Evolutionary conservation across 768 basidiomycete genomes (phyloP), one percentile per base, ranked within the genome.

Genomic region (Kondoa subrosea): DNA sequence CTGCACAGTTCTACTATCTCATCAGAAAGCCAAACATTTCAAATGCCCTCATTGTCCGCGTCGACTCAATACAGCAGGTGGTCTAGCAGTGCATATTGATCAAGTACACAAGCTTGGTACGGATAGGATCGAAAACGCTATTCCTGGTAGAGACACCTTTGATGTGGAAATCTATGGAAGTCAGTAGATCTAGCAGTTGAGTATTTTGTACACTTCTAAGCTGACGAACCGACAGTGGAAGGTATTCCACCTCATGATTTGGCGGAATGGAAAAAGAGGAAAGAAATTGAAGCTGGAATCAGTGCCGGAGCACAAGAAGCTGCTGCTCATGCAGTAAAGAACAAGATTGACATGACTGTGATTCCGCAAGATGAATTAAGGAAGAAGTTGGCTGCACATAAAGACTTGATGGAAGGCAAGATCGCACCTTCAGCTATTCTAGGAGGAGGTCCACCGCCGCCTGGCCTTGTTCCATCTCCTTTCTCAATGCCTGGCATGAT

Each of bases 21-120:
- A 99, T 78, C 93, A 99, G 76, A 97, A 97, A 79, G 93, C 95
- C 15, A 99, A 99, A 78, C 93, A 97, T 76, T 99, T 97, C 82
- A 95, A 95, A 77, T 97, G 95, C 75, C 85, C 86, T 69, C 85
- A 93, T 82, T 97, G 93, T 76, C 93, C 95, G 25, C 82, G 95
- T 69, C 84, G 91, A 72, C 80, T 99, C 70, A 97, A 99, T 75
- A 96, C 93, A 1, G 95, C 95, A 1, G 95, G 95, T 73, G 95
- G 95, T 77, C 80, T 99, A 31, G 92, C 91, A 4, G 95, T 97
- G 1, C 95, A 99, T 76, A 89, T 93, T 65, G 92, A 97, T 76
- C 95, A 99, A 76, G 95, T 99, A 0, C 95, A 97, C 78, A 99
- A 99, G 77, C 85, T 95, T n/a, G 92, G 95, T 74, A 88, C 92